Percentiles rank a stretch among this genome's conserved stretches.
Evolutionary conservation across 2,329 filamentous ascomycete genomes (phyloP).

Genomic region (Beauveria brongniartii): DNA sequence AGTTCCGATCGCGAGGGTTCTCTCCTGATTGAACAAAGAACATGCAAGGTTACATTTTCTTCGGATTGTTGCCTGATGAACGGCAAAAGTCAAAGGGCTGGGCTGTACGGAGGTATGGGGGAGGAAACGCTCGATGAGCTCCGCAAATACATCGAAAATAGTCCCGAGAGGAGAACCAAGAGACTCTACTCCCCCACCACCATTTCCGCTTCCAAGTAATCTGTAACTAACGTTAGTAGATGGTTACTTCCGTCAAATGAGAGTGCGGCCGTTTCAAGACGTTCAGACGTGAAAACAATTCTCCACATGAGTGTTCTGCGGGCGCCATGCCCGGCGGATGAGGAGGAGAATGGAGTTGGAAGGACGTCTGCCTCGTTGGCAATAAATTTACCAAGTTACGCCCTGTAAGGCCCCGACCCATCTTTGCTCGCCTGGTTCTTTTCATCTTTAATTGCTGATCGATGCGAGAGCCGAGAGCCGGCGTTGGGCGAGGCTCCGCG

Average conservation of each 20-base stretch:
- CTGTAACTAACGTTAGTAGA: background rate
- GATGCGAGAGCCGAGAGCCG: background rate
- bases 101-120: background rate
- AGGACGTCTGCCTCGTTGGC: no score
- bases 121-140: background rate
- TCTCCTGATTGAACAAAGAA: background rate
- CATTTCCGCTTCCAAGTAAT: no score
- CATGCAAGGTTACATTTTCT: background rate
- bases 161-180: background rate
- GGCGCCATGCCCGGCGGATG: background rate
- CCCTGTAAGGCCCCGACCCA: background rate
- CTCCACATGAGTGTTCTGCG: background rate
- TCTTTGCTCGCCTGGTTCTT: background rate
- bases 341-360: no score
- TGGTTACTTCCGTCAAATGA: background rate
- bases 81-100: background rate
- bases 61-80: background rate
- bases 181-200: background rate
- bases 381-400: background rate
- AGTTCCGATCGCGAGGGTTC: no score
- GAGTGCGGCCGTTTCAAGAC: background rate
- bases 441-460: background rate
- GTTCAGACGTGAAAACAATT: background rate
- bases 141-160: slow-evolving; percentile 3
- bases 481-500: no score